phyloP scores from a whole-genome alignment of 2,329 filamentous ascomycete genomes.

The Bisporella sp. region DNA sequence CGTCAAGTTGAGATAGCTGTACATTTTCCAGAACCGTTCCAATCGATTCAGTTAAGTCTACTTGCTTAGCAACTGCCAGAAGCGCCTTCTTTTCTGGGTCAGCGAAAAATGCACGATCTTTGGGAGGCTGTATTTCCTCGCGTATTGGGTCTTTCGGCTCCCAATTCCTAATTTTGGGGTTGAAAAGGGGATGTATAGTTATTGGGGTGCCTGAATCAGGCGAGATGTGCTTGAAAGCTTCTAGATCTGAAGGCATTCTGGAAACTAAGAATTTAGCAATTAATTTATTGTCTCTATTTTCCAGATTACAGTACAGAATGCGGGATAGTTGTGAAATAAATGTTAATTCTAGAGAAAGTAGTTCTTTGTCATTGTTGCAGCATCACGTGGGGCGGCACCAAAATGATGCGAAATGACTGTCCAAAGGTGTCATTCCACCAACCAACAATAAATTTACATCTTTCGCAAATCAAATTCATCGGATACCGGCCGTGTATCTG shows the following conservation, averaged over 20 bases:
- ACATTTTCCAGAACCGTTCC: slow-evolving; percentile 18
- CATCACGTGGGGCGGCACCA: no score
- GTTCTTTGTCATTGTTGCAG: no score
- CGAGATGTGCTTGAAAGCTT: slow-evolving; percentile 20
- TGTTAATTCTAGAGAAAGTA: no score
- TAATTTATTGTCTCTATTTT: no score
- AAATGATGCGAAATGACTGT: no score
- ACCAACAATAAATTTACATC: no score
- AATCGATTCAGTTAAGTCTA: background rate
- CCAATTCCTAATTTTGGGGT: slow-evolving; percentile 15
- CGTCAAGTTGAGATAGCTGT: slow-evolving; percentile 19
- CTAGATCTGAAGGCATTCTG: slow-evolving; percentile 1
- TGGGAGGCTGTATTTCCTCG: slow-evolving; percentile 16
- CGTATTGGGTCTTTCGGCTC: slow-evolving; percentile 10
- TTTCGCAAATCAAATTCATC: no score
- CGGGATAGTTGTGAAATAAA: no score
- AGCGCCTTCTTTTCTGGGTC: slow-evolving; percentile 38
- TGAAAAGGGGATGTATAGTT: slow-evolving; percentile 15
- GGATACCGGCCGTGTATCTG: no score
- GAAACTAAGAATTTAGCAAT: no score
- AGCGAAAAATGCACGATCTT: slow-evolving; percentile 35
- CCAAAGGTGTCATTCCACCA: no score
- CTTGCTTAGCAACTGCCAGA: slow-evolving; percentile 30
- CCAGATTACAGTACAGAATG: no score
- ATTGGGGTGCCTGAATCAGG: slow-evolving; percentile 17